Conservation (phyloP, 2,329 filamentous ascomycete species). For the Ciborinia camelliae region DNA sequence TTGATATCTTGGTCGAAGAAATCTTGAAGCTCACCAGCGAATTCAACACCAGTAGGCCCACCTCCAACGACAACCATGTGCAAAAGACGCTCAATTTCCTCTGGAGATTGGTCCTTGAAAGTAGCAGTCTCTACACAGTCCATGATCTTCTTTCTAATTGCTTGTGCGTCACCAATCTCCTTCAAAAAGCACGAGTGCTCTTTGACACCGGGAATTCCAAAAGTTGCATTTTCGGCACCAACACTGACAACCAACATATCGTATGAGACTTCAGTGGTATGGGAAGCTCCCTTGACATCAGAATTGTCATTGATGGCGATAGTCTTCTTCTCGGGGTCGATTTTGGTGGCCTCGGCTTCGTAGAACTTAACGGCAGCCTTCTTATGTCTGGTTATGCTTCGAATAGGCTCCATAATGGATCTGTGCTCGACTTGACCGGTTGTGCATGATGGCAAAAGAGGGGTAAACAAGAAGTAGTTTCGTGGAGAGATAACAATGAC, state of each 20-base stretch:
- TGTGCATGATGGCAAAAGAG: slow-evolving; percentile 93
- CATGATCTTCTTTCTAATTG: slow-evolving; percentile 98
- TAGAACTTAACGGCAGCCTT: slow-evolving; percentile 92
- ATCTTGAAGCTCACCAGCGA: slow-evolving; percentile 95
- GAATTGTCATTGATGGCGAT: slow-evolving; percentile 90
- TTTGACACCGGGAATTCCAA: slow-evolving; percentile 91
- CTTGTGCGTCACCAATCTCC: slow-evolving; percentile 94
- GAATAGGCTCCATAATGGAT: slow-evolving; percentile 99
- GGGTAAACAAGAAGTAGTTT: slow-evolving; percentile 99
- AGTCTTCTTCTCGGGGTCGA: slow-evolving; percentile 87
- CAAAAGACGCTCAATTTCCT: slow-evolving; percentile 88
- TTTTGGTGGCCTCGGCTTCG: slow-evolving; percentile 94
- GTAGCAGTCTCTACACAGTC: slow-evolving; percentile 98
- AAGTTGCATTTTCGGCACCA: slow-evolving; percentile 96
- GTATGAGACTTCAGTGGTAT: slow-evolving; percentile 86
- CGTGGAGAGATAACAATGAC: slow-evolving; percentile 95
- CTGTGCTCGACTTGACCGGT: slow-evolving; percentile 97
- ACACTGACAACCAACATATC: slow-evolving; percentile 98
- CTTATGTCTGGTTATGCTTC: slow-evolving; percentile 93
- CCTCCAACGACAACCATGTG: slow-evolving; percentile 97
- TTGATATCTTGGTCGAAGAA: slow-evolving; percentile 98
- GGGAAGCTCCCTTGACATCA: slow-evolving; percentile 80
- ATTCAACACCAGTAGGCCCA: slow-evolving; percentile 95
- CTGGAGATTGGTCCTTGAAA: slow-evolving; percentile 89
- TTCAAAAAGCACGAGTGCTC: slow-evolving; percentile 98